Base-by-base conservation (phyloP, 441 rosid genomes). In the Pelargonium cotyledonis region DNA sequence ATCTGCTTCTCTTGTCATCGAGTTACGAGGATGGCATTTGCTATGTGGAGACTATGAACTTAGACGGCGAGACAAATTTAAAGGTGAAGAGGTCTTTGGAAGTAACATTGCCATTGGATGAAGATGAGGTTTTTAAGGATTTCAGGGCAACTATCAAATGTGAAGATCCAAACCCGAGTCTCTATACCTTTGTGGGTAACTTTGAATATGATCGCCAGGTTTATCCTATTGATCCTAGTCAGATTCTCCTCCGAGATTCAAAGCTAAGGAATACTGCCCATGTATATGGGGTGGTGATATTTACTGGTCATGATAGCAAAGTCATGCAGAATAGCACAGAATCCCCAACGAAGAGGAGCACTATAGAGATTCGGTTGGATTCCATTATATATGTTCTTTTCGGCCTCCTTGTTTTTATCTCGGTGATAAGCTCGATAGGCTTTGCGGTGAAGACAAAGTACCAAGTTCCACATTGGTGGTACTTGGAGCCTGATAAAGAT, bases 301-400 rank as follows among this genome's bases (percentile, higher is more conserved):
- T 88, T 83, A 86, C 91, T 3, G 91, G 94, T 75, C 88, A 82
- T 12, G 94, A 88, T 82, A 86, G 91, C 15, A 88, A 88, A 82
- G 89, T 88, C 58, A 85, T 85, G 51, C 91, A 88, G 65, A 88
- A 88, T 55, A 77, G 91, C 44, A 88, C 89, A 0, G 86, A 77
- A 15, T 89, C 93, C 7, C 93, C 90, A 68, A 86, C 93, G 5
- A 88, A 88, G 80, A 77, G 93, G 76, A 88, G 90, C 51, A 80
- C 67, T 70, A 80, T 86, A 19, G 94, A 88, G 85, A 85, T 76
- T 64, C 82, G 80, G 79, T 86, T 83, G 91, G 94, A 88, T 68
- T 81, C 40, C 19, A 78, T 88, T 62, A 82, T 88, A 73, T 88
- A 86, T 77, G 19, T 86, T 51, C 68, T 85, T 83, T 88, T 88